These are phyloP conservation scores for Crotalaria pallida DNA, from an alignment of 306 rosid species.

Conservation along the genomic window DNA sequence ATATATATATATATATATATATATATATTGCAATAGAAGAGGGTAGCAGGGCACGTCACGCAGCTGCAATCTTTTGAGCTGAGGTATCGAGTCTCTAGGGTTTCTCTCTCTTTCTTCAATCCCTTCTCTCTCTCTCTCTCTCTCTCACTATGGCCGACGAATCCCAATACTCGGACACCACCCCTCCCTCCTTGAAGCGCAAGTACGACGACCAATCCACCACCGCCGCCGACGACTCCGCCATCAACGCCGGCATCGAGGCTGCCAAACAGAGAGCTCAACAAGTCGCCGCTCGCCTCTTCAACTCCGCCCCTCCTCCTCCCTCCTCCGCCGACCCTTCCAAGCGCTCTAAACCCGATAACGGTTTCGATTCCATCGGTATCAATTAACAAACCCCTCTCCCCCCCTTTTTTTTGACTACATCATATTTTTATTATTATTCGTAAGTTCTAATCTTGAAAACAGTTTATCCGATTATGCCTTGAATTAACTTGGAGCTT, in stretches of 20 bases:
- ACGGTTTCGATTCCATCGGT: conserved; percentile 66
- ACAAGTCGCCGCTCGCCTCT: conserved; percentile 90
- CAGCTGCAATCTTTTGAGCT: neutral
- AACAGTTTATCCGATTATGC: too few species aligned
- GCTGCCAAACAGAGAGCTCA: conserved; percentile 93
- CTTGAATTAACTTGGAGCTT: too few species aligned
- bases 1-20: too few species aligned
- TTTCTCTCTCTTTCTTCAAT: conserved; percentile 14
- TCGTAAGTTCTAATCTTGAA: too few species aligned
- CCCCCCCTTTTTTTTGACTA: too few species aligned
- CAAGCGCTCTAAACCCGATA: conserved; percentile 81
- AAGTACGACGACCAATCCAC: conserved; percentile 54
- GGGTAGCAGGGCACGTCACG: neutral
- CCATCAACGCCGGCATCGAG: conserved; percentile 59
- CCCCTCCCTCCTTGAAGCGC: conserved; percentile 44
- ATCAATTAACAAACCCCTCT: neutral
- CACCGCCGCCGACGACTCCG: conserved; percentile 42
- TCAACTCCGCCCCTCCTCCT: conserved; percentile 28
- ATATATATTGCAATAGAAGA: neutral
- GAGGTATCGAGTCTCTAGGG: conserved; percentile 33
- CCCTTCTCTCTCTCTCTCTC: neutral
- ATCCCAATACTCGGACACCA: conserved; percentile 49
- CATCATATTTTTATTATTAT: neutral
- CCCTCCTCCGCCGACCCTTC: conserved; percentile 38
- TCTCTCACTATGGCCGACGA: conserved; percentile 68